Evolutionary conservation across 768 basidiomycete genomes (phyloP), one percentile per base, ranked within the genome.

Genomic region (Melanogaster broomeanus): DNA sequence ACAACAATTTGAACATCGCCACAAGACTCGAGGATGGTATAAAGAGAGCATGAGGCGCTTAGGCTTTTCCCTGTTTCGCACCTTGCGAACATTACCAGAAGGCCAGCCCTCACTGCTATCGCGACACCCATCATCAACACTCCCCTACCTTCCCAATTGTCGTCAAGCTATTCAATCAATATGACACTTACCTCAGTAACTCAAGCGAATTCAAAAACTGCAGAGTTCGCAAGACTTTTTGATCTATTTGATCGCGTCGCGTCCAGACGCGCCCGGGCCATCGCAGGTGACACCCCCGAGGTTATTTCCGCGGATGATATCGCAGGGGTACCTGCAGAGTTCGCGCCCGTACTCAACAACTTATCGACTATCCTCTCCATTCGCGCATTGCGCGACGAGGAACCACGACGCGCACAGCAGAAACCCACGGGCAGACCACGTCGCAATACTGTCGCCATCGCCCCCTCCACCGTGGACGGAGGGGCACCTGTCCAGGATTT

Each of bases 211-310:
- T 55, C 70, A 43, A 79, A 74, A 61, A 76, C 67, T 10, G 74
- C 76, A 35, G 82, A 84, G 44, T 79, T 83, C 55, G 77, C 78
- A 2, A 70, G 72, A 46, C 77, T 85, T 33, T 79, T 82, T 51
- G 72, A 76, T 35, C 64, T 81, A 46, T 83, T 82, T 56, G 78
- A 84, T 35, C 74, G 72, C 30, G 74, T 84, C 25, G 76, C 77
- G n/a, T 72, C 75, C 15, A 73, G 73, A 51, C 70, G 76, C 37
- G 61, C 74, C 21, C 71, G 71, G 13, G 58, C 57, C 24, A 55
- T 59, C 48, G 44, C 46, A 47, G 61, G 52, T 6, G 43, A 48
- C 39, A 49, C 43, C 4, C 48, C 51, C 38, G 45, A 61, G 13
- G 55, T 61, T 18, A 62, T 71, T 40, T 60, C 63, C 13, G 44